Base-by-base conservation (phyloP, 371 early-diverging fungal genomes). In the Syncephalastrum sp. region DNA sequence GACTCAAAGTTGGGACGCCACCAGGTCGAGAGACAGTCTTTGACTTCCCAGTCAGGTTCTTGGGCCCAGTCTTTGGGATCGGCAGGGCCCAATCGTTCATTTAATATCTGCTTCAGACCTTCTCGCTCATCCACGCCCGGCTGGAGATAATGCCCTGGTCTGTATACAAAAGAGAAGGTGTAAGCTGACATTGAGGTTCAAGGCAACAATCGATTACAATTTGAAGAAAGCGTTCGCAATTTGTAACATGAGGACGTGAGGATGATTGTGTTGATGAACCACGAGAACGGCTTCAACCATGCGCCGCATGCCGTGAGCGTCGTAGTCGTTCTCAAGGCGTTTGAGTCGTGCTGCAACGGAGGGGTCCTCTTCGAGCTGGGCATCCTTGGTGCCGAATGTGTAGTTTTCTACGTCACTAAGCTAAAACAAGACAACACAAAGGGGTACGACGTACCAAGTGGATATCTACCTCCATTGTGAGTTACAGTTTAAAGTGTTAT, bases 251-350 rank as follows among this genome's bases (percentile, higher is more conserved):
- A 92, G 71, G 8, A 92, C 86, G 56, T 91, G 91, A 10, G 93
- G 92, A 73, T 90, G 91, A 47, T 84, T 83, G 63, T 91, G 89
- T 57, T 90, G 89, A 70, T 92, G 91, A 19, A 90, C 89, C 1
- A 91, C 79, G 16, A 92, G 61, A 0, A 90, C 86, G 6, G 82
- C 93, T 66, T 91, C 91, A 6, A 91, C 92, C 1, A 87, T 82
- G 7, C 70, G 60, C 49, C 91, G 75, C 82, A 85, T 85, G 21
- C 93, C 93, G 25, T 79, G 73, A 17, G 65, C 64, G 16, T 81
- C 82, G 64, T 85, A 91, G 46, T 91, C 90, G 50, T 70, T 61
- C 67, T 85, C 79, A 55, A 91, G 70, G 10, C 89, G 69, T 27
- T 76, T 66, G 42, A 91, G 63, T 8, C 89, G 82, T 23, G 88